These are phyloP conservation scores for Ogataea paradorogensis DNA, from an alignment of 805 yeast species.

Conservation along the genomic window DNA sequence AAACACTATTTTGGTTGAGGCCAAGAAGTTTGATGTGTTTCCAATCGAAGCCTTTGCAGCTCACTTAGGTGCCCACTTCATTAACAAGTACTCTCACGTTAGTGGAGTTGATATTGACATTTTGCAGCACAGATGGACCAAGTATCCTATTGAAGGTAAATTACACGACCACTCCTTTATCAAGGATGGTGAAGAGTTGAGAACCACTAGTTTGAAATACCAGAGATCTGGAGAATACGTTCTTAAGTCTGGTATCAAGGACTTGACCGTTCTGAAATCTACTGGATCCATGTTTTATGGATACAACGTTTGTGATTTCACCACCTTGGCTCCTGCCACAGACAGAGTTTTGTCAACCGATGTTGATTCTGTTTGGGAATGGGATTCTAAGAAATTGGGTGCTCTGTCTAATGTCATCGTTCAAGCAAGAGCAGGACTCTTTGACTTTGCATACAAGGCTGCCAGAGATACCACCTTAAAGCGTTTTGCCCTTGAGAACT, in stretches of 20 bases:
- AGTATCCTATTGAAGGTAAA: constrained; percentile 69
- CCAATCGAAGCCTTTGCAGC: constrained; percentile 91
- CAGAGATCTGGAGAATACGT: constrained; percentile 51
- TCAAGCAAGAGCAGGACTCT: constrained; percentile 57
- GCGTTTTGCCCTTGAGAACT: constrained; percentile 78
- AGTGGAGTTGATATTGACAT: constrained; percentile 66
- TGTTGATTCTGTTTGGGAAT: constrained; percentile 71
- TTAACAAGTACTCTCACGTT: constrained; percentile 73
- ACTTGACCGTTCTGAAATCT: constrained; percentile 79
- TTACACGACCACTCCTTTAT: constrained; percentile 80
- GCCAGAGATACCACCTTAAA: constrained; percentile 72
- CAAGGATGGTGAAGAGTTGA: constrained; percentile 81
- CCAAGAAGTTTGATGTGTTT: constrained; percentile 80
- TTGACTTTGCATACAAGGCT: constrained; percentile 59
- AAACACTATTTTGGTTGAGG: constrained; percentile 81
- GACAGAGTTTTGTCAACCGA: constrained; percentile 90
- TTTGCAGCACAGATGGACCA: constrained; percentile 76
- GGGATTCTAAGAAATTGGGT: constrained; percentile 48
- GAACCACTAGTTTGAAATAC: constrained; percentile 55
- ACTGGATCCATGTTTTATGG: constrained; percentile 94
- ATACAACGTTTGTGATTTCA: constrained; percentile 80
- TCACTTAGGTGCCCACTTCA: constrained; percentile 76
- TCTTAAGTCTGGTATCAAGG: constrained; percentile 69
- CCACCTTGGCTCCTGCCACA: constrained; percentile 76
- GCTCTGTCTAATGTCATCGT: constrained; percentile 47